A percentile compares a stretch with the other conserved stretches of the same genome.
Evolutionary conservation across 805 yeast species (phyloP).

Genomic region (Isabelozyma heimii): DNA sequence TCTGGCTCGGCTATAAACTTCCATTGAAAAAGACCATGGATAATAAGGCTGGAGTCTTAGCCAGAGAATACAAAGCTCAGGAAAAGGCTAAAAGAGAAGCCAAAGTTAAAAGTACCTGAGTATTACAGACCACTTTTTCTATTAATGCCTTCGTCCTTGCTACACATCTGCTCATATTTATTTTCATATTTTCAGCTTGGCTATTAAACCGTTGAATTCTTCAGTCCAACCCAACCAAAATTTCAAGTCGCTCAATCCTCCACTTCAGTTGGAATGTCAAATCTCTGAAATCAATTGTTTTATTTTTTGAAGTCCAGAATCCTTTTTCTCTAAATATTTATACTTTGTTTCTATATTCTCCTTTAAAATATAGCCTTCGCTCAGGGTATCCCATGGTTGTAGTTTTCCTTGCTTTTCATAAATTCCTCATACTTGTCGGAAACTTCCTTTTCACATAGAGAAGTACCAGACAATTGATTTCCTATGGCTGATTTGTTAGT

Average conservation of each 20-base stretch:
- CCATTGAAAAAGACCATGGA: slow-evolving; percentile 52
- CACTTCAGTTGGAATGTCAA: too few relatives aligned
- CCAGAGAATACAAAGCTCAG: slow-evolving; percentile 29
- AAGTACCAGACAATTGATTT: slow-evolving; percentile 64
- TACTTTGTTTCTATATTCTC: background rate
- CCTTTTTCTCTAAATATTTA: background rate
- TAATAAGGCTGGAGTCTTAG: slow-evolving; percentile 39
- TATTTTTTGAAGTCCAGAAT: background rate
- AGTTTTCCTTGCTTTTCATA: slow-evolving; percentile 3
- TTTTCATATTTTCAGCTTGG: too few relatives aligned
- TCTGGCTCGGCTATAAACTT: slow-evolving; percentile 59
- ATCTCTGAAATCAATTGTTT: too few relatives aligned
- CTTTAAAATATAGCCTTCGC: too few relatives aligned
- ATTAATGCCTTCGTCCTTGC: background rate
- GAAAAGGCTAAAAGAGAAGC: slow-evolving; percentile 7
- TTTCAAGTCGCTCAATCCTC: too few relatives aligned
- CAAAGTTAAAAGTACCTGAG: background rate
- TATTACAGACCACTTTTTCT: too few relatives aligned
- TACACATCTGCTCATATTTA: too few relatives aligned
- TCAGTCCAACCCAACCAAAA: too few relatives aligned
- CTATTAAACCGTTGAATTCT: too few relatives aligned
- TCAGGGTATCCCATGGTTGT: background rate
- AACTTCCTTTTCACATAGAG: slow-evolving; percentile 59
- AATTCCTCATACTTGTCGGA: slow-evolving; percentile 33
- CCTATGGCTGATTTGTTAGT: slow-evolving; percentile 52